Evolutionary conservation across 2,329 filamentous ascomycete species (phyloP).

Genomic region (Aspergillus ochraceoroseus): DNA sequence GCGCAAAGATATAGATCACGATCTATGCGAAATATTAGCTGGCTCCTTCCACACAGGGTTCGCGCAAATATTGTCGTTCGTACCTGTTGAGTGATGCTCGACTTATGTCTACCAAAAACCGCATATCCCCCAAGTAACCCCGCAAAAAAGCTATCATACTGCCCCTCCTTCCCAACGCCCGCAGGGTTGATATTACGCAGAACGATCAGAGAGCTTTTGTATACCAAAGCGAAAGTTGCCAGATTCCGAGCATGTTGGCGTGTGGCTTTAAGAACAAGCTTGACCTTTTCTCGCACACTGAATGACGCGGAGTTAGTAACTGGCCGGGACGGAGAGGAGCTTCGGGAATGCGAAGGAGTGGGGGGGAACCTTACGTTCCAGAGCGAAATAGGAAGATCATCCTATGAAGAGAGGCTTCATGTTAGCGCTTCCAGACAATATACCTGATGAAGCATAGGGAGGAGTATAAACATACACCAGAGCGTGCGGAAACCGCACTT

Average conservation of each 20-base stretch:
- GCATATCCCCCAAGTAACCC: conserved; percentile 86
- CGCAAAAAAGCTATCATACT: conserved; percentile 78
- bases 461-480: conserved; percentile 59
- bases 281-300: conserved; percentile 68
- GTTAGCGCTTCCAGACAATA: conserved; percentile 15
- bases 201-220: conserved; percentile 75
- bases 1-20: conserved; percentile 94
- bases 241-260: conserved; percentile 87
- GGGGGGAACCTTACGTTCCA: conserved; percentile 61
- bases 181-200: conserved; percentile 56
- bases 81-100: conserved; percentile 73
- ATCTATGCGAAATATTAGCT: conserved; percentile 54
- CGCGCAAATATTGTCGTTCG: conserved; percentile 1
- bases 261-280: conserved; percentile 77
- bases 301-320: conserved; percentile 8
- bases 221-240: conserved; percentile 82
- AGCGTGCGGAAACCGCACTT: conserved; percentile 97
- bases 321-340: neutral
- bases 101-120: conserved; percentile 79
- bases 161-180: conserved; percentile 55
- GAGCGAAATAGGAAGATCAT: conserved; percentile 97
- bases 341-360: conserved; percentile 4
- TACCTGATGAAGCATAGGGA: neutral
- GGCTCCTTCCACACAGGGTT: neutral
- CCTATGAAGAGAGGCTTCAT: conserved; percentile 41